Conservation (phyloP, 2,329 filamentous ascomycete genomes). For the Mollisia scopiformis region DNA sequence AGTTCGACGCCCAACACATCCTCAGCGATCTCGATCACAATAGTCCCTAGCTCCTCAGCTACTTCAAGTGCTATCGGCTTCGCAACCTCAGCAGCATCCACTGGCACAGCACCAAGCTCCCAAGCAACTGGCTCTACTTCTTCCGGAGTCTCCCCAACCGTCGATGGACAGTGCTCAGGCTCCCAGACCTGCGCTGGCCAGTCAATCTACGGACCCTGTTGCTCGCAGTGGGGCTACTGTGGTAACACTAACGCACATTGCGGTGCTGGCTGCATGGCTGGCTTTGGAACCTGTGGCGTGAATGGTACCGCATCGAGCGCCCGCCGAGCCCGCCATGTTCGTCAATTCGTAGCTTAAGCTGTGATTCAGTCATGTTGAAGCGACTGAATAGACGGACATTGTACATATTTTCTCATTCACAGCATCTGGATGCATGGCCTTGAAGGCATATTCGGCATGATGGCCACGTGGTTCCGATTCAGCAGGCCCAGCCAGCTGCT, state of each 20-base stretch:
- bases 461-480: too few relatives aligned
- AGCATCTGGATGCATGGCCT: not conserved
- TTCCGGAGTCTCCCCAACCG: not conserved
- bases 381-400: not conserved
- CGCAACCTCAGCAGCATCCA: not conserved
- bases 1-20: constrained; percentile 1
- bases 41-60: not conserved
- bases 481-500: not conserved
- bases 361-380: not conserved
- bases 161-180: not conserved
- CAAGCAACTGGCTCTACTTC: not conserved
- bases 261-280: constrained; percentile 10
- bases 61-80: not conserved
- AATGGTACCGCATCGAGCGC: not conserved
- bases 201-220: constrained; percentile 6
- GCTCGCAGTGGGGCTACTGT: constrained; percentile 18
- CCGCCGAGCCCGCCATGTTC: not conserved
- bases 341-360: not conserved
- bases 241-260: constrained; percentile 7
- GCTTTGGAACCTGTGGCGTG: constrained; percentile 13
- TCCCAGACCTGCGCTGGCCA: constrained; percentile 6
- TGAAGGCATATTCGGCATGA: too few relatives aligned
- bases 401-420: not conserved
- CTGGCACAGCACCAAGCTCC: not conserved
- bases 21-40: constrained; percentile 2